These are phyloP conservation scores for Lyophyllum decastes DNA, from an alignment of 768 basidiomycete genomes.

Conservation along the genomic window DNA sequence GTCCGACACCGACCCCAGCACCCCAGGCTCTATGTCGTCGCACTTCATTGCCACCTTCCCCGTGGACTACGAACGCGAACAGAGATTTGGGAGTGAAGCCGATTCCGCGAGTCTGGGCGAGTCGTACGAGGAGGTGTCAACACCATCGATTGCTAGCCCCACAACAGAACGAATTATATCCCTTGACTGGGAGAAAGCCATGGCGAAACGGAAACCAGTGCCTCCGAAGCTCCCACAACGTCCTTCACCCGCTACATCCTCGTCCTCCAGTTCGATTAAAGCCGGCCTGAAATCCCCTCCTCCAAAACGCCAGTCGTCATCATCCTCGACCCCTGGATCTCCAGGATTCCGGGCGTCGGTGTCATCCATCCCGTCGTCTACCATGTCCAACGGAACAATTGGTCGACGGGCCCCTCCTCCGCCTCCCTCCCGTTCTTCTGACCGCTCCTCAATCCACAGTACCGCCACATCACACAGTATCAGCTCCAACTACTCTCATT, in stretches of 20 bases:
- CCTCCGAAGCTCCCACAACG: slow-evolving; percentile 54
- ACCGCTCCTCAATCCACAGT: slow-evolving; percentile 66
- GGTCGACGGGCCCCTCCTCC: slow-evolving; percentile 45
- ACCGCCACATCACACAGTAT: slow-evolving; percentile 38
- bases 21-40: slow-evolving; percentile 40
- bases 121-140: slow-evolving; percentile 72
- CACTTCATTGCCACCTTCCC: slow-evolving; percentile 48
- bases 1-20: slow-evolving; percentile 52
- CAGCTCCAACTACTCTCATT: slow-evolving; percentile 31
- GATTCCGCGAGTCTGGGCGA: slow-evolving; percentile 65
- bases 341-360: slow-evolving; percentile 23
- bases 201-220: slow-evolving; percentile 31
- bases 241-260: slow-evolving; percentile 30
- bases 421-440: slow-evolving; percentile 52
- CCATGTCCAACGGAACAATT: slow-evolving; percentile 32
- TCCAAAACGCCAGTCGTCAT: slow-evolving; percentile 17
- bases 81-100: slow-evolving; percentile 31
- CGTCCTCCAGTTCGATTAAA: slow-evolving; percentile 21
- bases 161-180: slow-evolving; percentile 42
- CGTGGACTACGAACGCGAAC: slow-evolving; percentile 38
- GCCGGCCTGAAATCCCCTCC: slow-evolving; percentile 29
- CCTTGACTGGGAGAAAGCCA: slow-evolving; percentile 54
- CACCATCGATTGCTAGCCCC: slow-evolving; percentile 55
- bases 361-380: slow-evolving; percentile 32
- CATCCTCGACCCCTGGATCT: slow-evolving; percentile 10